Evolutionary conservation across 2,329 filamentous ascomycete species (phyloP), one percentile per base, ranked within the genome.

Genomic region (Rhytidhysteron rufulum): DNA sequence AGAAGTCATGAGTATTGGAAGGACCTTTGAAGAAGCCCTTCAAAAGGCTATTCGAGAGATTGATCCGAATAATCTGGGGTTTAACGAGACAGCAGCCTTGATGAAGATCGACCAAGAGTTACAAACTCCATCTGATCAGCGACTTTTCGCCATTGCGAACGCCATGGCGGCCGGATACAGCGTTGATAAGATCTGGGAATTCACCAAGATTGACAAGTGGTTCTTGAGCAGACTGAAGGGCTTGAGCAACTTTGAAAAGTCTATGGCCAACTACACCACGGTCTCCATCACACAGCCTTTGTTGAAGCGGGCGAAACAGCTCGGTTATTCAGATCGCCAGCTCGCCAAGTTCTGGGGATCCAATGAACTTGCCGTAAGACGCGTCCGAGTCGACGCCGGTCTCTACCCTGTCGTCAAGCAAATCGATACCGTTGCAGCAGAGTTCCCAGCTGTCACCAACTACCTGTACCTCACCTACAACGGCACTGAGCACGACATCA

Each of bases 131-230:
- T 97, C 93, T 11, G 93, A 98, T 61, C 93, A 97, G 74, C 87
- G 93, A 57, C 78, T 97, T 43, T 97, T 98, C 59, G 93, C 93
- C 43, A 94, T 98, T 56, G 93, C 93, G 52, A 97, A 98, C 58
- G 93, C 93, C 31, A 97, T 98, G 91, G 82, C 90, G 62, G 75
- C 85, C 42, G 93, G 91, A 22, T 98, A 97, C 71, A 85, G 82
- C 4, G 90, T 97, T 25, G 87, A 97, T 61, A 93, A 95, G 71
- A 95, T 98, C 63, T 96, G 90, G 89, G 87, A 96, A 65, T 78
- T 97, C 73, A 98, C 93, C 59, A 89, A 91, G 72, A 98, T 98
- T 56, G 93, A 97, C 72, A 95, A 94, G 69, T 98, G 93, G 93
- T 98, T 97, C 75, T 72, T 98, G 51, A 83, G 80, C 68, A 90